These are phyloP conservation scores for Eucalyptus curtisii DNA, from an alignment of 345 rosid genomes.

Conservation along the genomic window DNA sequence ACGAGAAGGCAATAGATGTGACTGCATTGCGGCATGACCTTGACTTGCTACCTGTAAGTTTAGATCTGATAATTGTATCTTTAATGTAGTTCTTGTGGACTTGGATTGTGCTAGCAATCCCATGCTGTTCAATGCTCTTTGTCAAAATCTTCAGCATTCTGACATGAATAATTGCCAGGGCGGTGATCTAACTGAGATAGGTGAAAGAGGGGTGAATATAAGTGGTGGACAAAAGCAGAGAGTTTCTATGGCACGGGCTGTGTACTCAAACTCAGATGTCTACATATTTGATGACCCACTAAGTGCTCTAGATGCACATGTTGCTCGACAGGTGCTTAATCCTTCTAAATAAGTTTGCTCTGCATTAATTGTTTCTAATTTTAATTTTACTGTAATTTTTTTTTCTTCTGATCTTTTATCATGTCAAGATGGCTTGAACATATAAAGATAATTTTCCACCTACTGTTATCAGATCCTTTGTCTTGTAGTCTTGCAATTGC, in stretches of 20 bases:
- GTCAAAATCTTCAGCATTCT: background rate
- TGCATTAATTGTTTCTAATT: background rate
- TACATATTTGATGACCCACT: conserved; percentile 94
- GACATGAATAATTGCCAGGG: conserved; percentile 47
- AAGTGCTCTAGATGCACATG: conserved; percentile 99
- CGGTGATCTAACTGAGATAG: conserved; percentile 99
- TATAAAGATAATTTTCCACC: background rate
- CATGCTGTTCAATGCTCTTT: background rate
- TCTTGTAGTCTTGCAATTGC: background rate
- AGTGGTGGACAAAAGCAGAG: conserved; percentile 99
- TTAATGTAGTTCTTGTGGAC: background rate
- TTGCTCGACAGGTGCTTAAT: conserved; percentile 76
- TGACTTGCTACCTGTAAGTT: conserved; percentile 78
- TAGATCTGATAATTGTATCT: background rate
- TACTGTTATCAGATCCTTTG: background rate
- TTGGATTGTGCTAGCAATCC: background rate
- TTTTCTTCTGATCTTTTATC: background rate
- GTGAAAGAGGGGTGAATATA: conserved; percentile 99
- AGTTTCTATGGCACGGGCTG: conserved; percentile 98
- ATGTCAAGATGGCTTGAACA: background rate
- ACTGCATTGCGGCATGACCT: conserved; percentile 92
- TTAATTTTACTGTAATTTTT: background rate
- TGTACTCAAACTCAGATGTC: conserved; percentile 84
- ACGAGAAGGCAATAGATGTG: conserved; percentile 78
- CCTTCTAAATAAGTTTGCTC: background rate